A percentile compares a stretch with the other conserved stretches of the same genome.
These are phyloP conservation scores for Chlamydomonas sp. DNA, from an alignment of 139 green algal genomes.

Conservation along the genomic window DNA sequence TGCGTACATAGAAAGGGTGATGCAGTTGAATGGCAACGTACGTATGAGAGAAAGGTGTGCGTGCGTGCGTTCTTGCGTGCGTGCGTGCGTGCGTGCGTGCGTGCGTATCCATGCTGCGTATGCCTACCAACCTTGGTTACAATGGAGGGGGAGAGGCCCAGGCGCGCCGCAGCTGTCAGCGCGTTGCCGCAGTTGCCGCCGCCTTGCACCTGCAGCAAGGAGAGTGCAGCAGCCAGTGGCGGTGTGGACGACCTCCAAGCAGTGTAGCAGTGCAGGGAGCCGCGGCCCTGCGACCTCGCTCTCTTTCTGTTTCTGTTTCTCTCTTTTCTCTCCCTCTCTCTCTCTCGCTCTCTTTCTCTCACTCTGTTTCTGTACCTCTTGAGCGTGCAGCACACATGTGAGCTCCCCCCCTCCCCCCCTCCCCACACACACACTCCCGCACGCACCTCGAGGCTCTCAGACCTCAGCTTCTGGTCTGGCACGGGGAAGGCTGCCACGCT, in stretches of 20 bases:
- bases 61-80: not conserved
- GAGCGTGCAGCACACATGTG: too few relatives aligned
- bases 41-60: not conserved
- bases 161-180: conserved; percentile 77
- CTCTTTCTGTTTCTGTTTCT: too few relatives aligned
- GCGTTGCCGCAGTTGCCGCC: conserved; percentile 93
- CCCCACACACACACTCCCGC: not conserved
- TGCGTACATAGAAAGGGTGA: too few relatives aligned
- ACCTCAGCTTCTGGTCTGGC: conserved; percentile 87
- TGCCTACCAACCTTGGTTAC: conserved; percentile 65
- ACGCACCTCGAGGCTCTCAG: conserved; percentile 67
- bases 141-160: conserved; percentile 67
- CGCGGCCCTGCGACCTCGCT: too few relatives aligned
- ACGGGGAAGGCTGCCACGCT: conserved; percentile 69
- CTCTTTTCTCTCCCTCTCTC: too few relatives aligned
- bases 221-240: not conserved
- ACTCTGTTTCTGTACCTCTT: too few relatives aligned
- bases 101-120: not conserved
- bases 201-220: conserved; percentile 60
- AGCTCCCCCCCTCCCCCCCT: too few relatives aligned
- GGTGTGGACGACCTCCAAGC: not conserved
- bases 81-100: not conserved
- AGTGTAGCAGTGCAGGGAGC: too few relatives aligned
- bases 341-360: too few relatives aligned
- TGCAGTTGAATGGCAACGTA: not conserved